A percentile compares a stretch with the other conserved stretches of the same genome.
Conservation (phyloP, 2,329 filamentous ascomycete species). For the Fusarium cicatricum region DNA sequence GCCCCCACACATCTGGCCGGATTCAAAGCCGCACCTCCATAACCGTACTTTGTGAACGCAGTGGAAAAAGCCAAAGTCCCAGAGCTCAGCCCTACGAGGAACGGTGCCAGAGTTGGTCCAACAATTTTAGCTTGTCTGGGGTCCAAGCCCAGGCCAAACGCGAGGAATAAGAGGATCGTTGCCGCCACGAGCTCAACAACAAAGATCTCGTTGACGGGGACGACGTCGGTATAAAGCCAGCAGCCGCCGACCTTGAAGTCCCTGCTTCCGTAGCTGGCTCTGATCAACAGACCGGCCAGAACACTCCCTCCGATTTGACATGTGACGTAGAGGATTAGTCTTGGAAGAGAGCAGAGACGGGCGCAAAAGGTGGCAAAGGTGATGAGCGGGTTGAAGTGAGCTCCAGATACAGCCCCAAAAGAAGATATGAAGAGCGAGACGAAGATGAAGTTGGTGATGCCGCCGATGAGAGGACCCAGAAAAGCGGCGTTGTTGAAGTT, state of each 20-base stretch:
- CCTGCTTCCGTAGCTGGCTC: constrained; percentile 42
- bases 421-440: constrained; percentile 60
- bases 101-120: constrained; percentile 58
- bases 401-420: constrained; percentile 58
- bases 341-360: constrained; percentile 57
- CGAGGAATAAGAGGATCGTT: constrained; percentile 58
- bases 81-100: constrained; percentile 55
- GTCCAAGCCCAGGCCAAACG: constrained; percentile 63
- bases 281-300: constrained; percentile 37
- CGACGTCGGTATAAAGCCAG: constrained; percentile 37
- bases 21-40: constrained; percentile 36
- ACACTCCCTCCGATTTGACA: constrained; percentile 57
- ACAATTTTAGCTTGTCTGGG: constrained; percentile 59
- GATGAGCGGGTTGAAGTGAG: constrained; percentile 63
- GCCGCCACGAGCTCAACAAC: constrained; percentile 58
- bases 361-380: constrained; percentile 62
- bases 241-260: constrained; percentile 45
- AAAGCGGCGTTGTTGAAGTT: constrained; percentile 41
- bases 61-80: constrained; percentile 50
- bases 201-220: constrained; percentile 47
- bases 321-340: constrained; percentile 57
- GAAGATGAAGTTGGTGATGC: constrained; percentile 43
- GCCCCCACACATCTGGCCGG: constrained; percentile 36
- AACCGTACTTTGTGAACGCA: constrained; percentile 36
- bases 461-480: constrained; percentile 43